These are phyloP conservation scores for Aspergillus sergii DNA, from an alignment of 2,329 filamentous ascomycete species.

Conservation along the genomic window DNA sequence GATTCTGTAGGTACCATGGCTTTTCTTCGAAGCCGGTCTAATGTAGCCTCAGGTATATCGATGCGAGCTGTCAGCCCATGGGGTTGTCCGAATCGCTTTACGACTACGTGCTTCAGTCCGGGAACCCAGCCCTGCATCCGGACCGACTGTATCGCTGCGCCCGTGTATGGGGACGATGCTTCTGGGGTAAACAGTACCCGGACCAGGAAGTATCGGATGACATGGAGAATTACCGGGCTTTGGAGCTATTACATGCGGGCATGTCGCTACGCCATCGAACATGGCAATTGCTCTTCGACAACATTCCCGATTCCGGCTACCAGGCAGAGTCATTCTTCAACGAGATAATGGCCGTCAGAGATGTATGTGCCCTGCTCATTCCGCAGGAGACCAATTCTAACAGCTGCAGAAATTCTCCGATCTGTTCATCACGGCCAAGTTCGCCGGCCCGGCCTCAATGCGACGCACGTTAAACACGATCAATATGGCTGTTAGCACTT, in stretches of 20 bases:
- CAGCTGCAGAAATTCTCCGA: conserved; percentile 36
- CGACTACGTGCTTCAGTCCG: conserved; percentile 35
- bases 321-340: conserved; percentile 24
- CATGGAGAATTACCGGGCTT: conserved; percentile 40
- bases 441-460: conserved; percentile 30
- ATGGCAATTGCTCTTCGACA: conserved; percentile 31
- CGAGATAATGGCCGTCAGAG: conserved; percentile 29
- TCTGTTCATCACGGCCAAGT: conserved; percentile 38
- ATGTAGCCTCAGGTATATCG: conserved; percentile 28
- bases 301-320: conserved; percentile 16
- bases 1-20: conserved; percentile 33
- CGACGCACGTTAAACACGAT: conserved; percentile 40
- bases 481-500: conserved; percentile 36
- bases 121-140: conserved; percentile 34
- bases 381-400: background rate
- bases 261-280: conserved; percentile 33
- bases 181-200: conserved; percentile 41
- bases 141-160: conserved; percentile 38
- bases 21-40: background rate
- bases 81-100: conserved; percentile 35
- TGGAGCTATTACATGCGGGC: conserved; percentile 35
- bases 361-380: conserved; percentile 21
- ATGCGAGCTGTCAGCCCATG: conserved; percentile 31
- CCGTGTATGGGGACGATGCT: conserved; percentile 39
- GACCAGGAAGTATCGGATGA: conserved; percentile 42